Base-by-base conservation (phyloP, 176 grass and related monocot species). In the Raddia guianensis region DNA sequence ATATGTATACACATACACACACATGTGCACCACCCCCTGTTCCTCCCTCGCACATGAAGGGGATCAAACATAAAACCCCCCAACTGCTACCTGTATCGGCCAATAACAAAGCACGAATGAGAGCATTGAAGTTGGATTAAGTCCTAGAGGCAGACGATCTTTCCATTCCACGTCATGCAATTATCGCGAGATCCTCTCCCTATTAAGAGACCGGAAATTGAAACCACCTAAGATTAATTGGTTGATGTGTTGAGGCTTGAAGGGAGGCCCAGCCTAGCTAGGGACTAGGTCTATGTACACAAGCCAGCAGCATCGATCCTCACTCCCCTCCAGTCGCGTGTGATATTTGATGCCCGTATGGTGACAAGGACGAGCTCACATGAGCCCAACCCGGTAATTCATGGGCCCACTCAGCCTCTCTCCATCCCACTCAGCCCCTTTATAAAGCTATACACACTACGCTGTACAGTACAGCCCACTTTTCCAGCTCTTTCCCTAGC, bases 311-410 rank as follows among this genome's bases (percentile, higher is more conserved):
- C 56, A 42, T 60, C 56, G 9, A 58, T 76, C 50, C 60, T 40
- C 37, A 40, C 61, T 13, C 56, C 56, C 52, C 33, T 81, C 46
- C 63, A 52, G 68, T 42, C 68, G 78, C 52, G 86, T 83, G 80
- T 77, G 79, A 82, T 77, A 73, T 82, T 82, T 86, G 83, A 90
- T 90, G 51, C 73, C 77, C 80, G 62, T 81, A 56, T 68, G 56
- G 74, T 85, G 86, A 88, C 82, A 85, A 88, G 85, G 85, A 91
- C 89, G 55, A 77, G 89, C 82, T 91, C 89, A 91, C 89, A 88
- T 91, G 89, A 91, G 89, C 85, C 72, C 89, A 67, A 82, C 70
- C 66, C 56, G 33, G 42, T 37, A 50, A 82, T 68, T 68, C 67
- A 72, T 73, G 64, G 87, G 16, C 58, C 83, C 76, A 44, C 35